These are phyloP conservation scores for Adenanthera pavonina DNA, from an alignment of 306 rosid genomes.

Conservation along the genomic window DNA sequence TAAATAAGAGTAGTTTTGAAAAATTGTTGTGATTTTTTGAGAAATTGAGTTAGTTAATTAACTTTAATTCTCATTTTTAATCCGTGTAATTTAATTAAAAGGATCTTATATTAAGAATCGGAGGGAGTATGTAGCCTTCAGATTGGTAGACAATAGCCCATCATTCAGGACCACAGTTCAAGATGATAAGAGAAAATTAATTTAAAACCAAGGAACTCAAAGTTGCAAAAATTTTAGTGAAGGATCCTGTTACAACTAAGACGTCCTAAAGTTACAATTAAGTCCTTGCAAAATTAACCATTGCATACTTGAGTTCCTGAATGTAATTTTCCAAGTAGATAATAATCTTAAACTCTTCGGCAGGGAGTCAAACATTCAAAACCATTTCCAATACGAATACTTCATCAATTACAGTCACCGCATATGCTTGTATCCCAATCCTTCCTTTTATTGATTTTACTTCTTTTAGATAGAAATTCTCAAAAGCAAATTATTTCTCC, in stretches of 20 bases:
- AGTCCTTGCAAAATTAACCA: not conserved
- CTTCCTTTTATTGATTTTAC: constrained; percentile 19
- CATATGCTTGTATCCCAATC: not conserved
- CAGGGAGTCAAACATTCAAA: not conserved
- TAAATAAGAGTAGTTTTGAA: no score
- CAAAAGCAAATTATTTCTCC: constrained; percentile 11
- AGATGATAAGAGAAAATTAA: not conserved
- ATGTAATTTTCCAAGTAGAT: not conserved
- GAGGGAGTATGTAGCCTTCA: not conserved
- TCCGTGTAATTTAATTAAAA: no score
- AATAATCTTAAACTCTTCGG: not conserved
- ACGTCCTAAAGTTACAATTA: not conserved
- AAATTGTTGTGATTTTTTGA: no score
- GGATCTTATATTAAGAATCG: no score
- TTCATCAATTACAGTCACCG: not conserved
- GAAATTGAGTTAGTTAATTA: no score
- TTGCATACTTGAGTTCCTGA: not conserved
- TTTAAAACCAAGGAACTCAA: not conserved
- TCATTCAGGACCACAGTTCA: constrained; percentile 42
- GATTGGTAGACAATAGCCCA: constrained; percentile 40
- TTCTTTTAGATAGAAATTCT: constrained; percentile 5
- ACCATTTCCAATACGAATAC: not conserved
- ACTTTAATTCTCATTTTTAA: no score
- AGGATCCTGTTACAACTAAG: not conserved
- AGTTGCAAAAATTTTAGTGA: not conserved